Conservation (phyloP, 345 rosid species). For the Eucalyptus fibrosa region DNA sequence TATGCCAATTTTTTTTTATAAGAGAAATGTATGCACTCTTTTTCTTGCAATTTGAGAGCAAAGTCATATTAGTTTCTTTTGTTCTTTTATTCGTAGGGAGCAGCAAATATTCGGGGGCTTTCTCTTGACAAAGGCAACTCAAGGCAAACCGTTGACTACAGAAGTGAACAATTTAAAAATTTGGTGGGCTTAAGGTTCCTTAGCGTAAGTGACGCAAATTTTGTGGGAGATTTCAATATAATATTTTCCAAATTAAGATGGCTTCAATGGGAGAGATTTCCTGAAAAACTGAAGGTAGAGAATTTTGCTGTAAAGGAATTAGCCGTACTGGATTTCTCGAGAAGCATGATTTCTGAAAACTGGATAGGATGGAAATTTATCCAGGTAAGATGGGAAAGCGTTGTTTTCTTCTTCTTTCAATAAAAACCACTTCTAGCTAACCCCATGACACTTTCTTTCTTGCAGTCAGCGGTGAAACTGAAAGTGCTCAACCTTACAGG, state of each 20-base stretch:
- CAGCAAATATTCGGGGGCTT: background rate
- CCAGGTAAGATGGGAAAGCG: background rate
- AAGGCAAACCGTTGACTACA: background rate
- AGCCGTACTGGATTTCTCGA: background rate
- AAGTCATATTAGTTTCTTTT: too few species aligned
- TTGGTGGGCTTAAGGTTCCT: background rate
- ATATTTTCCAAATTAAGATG: background rate
- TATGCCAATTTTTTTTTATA: background rate
- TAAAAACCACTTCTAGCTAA: background rate
- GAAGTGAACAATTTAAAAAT: background rate
- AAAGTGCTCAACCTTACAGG: background rate
- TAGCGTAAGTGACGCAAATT: background rate
- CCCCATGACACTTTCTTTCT: background rate
- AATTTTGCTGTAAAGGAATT: background rate
- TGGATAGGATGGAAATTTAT: rapidly evolving
- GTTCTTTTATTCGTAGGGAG: background rate
- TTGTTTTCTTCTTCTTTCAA: background rate
- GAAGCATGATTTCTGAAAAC: background rate
- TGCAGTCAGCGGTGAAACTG: background rate
- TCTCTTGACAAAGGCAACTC: background rate
- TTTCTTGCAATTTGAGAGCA: background rate
- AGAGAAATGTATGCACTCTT: background rate
- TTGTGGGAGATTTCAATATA: background rate
- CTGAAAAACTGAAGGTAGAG: background rate
- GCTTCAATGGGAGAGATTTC: background rate